Evolutionary conservation across 73 alveolate species (phyloP), one percentile per base, ranked within the genome.

Genomic region (Paramecium tetraurelia): DNA sequence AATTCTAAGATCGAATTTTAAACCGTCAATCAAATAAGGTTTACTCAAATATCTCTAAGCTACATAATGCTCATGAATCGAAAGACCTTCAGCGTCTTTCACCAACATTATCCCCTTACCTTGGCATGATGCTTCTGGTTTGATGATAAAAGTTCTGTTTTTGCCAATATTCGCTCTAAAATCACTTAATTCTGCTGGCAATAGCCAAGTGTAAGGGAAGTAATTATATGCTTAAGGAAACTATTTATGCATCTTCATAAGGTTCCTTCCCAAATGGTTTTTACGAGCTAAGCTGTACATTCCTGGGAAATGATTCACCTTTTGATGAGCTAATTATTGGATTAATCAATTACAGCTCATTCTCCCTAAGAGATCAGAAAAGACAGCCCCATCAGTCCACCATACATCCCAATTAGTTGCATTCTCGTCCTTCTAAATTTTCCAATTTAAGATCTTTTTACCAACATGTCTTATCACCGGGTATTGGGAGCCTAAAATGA

Each of bases 1-100:
- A 14, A 97, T 84, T 94, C 99, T 96, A 76, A 96, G 89, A 75
- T 96, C 97, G 69, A 97, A 97, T 92, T 98, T 98, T 50, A 93
- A 94, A 21, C 97, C 97, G 92, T 98, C 99, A 21, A 98, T 96
- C 46, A 98, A 83, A 76, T 93, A 94, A 8, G 99, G 99, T 90
- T 98, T 96, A 50, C 95, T 89, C 40, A 97, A 35, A 89, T 98
- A 98, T 86, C 96, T 76, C 92, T 96, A 95, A 4, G 95, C 98
- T 24, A 96, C 99, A 89, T 93, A 94, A 33, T 96, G 98, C 58
- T 96, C 98, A 85, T 96, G 86, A 4, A 92, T 92, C 5, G 95
- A 80, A 3, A 96, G 44, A 50, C 93, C 94, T 59, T 96, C 96
- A 33, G 92, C 59, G 31, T 89, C 95, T 70, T 95, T 90, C 1